Evolutionary conservation across 2,329 filamentous ascomycete species (phyloP).

Genomic region (Fusarium sp.): DNA sequence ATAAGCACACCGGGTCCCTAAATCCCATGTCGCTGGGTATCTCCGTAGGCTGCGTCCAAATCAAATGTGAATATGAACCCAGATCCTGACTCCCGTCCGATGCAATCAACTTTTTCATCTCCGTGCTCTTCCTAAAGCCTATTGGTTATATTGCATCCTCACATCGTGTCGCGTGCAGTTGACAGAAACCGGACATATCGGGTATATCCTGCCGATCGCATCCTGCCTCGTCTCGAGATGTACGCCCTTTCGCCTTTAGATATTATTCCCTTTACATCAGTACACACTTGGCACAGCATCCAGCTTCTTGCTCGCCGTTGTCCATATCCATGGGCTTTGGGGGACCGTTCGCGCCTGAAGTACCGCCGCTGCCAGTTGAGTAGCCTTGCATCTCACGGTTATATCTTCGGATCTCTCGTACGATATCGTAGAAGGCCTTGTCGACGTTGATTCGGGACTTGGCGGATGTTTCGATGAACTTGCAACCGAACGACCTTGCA

Average conservation of each 20-base stretch:
- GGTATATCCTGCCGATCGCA: slow-evolving; percentile 20
- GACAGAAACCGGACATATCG: slow-evolving; percentile 16
- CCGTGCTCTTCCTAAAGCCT: slow-evolving; percentile 32
- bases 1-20: slow-evolving; percentile 26
- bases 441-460: slow-evolving; percentile 99
- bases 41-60: slow-evolving; percentile 36
- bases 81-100: slow-evolving; percentile 53
- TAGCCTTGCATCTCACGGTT: slow-evolving; percentile 98
- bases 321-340: slow-evolving; percentile 82
- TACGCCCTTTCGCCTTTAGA: slow-evolving; percentile 23
- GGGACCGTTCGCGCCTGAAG: slow-evolving; percentile 69
- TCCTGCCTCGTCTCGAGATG: slow-evolving; percentile 14
- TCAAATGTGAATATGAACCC: slow-evolving; percentile 43
- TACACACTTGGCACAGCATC: slow-evolving; percentile 87
- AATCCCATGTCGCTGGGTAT: slow-evolving; percentile 35
- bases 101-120: slow-evolving; percentile 47
- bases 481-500: slow-evolving; percentile 90
- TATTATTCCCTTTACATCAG: slow-evolving; percentile 74
- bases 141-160: slow-evolving; percentile 30
- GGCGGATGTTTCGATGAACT: slow-evolving; percentile 98
- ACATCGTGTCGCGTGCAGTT: slow-evolving; percentile 24
- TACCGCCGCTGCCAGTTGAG: slow-evolving; percentile 73
- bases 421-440: slow-evolving; percentile 98
- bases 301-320: slow-evolving; percentile 71
- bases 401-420: slow-evolving; percentile 96